phyloP scores from a whole-genome alignment of 2,329 filamentous ascomycete genomes.

The Bipolaris bicolor region DNA sequence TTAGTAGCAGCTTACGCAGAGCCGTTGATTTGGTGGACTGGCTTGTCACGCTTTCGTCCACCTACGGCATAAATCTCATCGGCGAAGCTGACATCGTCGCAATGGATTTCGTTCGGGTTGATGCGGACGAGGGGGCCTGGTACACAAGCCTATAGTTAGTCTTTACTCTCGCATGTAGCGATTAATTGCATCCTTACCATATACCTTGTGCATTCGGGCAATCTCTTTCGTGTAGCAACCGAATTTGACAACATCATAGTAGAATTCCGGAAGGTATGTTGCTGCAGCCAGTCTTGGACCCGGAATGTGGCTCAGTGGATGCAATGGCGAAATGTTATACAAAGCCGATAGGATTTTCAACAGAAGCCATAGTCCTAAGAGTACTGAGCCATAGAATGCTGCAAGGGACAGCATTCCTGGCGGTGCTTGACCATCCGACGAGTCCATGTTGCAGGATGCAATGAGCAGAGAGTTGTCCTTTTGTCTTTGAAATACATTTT shows the following conservation, averaged over 20 bases:
- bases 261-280: constrained; percentile 46
- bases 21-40: constrained; percentile 35
- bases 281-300: constrained; percentile 45
- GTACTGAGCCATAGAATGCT: constrained; percentile 1
- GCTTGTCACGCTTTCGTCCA: constrained; percentile 34
- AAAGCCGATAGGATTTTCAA: constrained; percentile 24
- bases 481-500: not conserved
- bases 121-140: constrained; percentile 44
- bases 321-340: constrained; percentile 37
- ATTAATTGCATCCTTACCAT: constrained; percentile 29
- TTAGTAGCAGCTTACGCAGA: constrained; percentile 24
- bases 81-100: constrained; percentile 37
- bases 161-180: not conserved
- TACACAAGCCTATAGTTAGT: not conserved
- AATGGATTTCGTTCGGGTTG: constrained; percentile 42
- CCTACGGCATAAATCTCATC: constrained; percentile 41
- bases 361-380: constrained; percentile 21
- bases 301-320: constrained; percentile 40
- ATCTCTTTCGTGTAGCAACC: constrained; percentile 46
- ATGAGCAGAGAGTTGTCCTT: not conserved
- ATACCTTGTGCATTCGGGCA: constrained; percentile 45
- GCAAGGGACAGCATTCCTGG: not conserved
- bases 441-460: not conserved
- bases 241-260: constrained; percentile 43
- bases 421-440: not conserved